Base-by-base conservation (phyloP, 1,284 basidiomycete species). In the Pisolithus thermaeus region DNA sequence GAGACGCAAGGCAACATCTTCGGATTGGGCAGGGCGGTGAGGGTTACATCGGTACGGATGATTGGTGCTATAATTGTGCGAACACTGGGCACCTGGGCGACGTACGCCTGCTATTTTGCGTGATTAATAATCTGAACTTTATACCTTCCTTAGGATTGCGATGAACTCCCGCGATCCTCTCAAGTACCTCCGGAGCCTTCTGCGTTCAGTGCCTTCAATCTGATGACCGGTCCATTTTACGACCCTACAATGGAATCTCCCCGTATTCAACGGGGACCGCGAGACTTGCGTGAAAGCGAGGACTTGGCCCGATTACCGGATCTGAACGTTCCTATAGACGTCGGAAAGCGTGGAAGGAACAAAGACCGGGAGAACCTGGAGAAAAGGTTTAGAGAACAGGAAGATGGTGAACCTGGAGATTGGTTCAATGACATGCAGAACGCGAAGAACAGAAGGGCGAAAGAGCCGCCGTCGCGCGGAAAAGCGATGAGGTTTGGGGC, bases 21-120 rank as follows among this genome's bases (percentile, higher is more conserved):
- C 59, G 61, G 4, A 64, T 87, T 8, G 86, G 86, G n/a, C 61
- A 83, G 52, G 87, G 87, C n/a, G 85, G 87, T 9, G 87, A 90
- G 64, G 85, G 80, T 4, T 88, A 85, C 63, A 82, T 90, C 52
- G 81, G 78, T 8, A 73, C 72, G 50, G 85, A 86, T 58, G 73
- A 80, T 53, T 92, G 87, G 85, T 97, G 93, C 68, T 94, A 94
- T 70, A 93, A 92, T 62, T 97, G 93, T 61, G 91, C 89, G 25
- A 69, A 71, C 32, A 68, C 70, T 47, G 91, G 89, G 4, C 93
- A 97, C 67, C 81, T 90, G 64, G 93, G 93, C 42, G 93, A 96
- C 64, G 92, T 92, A 61, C 71, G 84, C 76, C 37, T 52, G 46
- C 47, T 35, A 18, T 30, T 47, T n/a, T 38, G 8, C 2, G 39